Base-by-base conservation (phyloP, 1,139 yeast genomes). In the Lodderomyces metapsilosis region DNA sequence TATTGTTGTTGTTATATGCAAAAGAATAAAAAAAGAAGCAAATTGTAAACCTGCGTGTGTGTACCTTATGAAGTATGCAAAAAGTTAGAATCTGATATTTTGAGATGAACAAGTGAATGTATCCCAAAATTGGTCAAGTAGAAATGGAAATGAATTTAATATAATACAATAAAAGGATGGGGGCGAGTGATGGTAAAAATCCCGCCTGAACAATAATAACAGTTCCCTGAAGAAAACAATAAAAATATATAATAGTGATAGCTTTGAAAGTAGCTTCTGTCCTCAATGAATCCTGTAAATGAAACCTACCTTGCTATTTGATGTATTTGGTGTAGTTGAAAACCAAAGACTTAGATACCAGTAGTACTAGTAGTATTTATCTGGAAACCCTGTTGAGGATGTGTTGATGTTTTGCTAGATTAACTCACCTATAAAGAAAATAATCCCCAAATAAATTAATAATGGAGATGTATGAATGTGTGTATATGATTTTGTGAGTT, bases 21-120 rank as follows among this genome's bases (percentile, higher is more conserved):
- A 32, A 12, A 28, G 15, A 11, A 39, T 13, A 31, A 22, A 34
- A 10, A 8, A n/a, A n/a, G n/a, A n/a, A n/a, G n/a, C n/a, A n/a
- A n/a, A n/a, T n/a, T n/a, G 10, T 30, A 17, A 12, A 9, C 13
- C 7, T 15, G 18, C 18, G 11, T 30, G 34, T 30, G 34, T 30
- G 23, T 21, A 21, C 9, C 5, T n/a, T 25, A 25, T 25, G 16
- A 21, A 21, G 12, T 7, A 13, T 6, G 32, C 18, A 28, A 27
- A 27, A 12, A 11, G 8, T 4, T 35, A 16, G 11, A 17, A 22
- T 24, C 17, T 30, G 35, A 17, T 42, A 37, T 39, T 32, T 51
- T 50, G 70, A 64, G 70, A 66, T 57, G 43, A 53, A 67, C 76
- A 70, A 71, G 39, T 58, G 50, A 70, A 71, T 71, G 76, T 68